Percentiles rank a stretch among this genome's conserved stretches.
phyloP scores from a whole-genome alignment of 495 filamentous ascomycete genomes.

The Trichocladium antarcticum region DNA sequence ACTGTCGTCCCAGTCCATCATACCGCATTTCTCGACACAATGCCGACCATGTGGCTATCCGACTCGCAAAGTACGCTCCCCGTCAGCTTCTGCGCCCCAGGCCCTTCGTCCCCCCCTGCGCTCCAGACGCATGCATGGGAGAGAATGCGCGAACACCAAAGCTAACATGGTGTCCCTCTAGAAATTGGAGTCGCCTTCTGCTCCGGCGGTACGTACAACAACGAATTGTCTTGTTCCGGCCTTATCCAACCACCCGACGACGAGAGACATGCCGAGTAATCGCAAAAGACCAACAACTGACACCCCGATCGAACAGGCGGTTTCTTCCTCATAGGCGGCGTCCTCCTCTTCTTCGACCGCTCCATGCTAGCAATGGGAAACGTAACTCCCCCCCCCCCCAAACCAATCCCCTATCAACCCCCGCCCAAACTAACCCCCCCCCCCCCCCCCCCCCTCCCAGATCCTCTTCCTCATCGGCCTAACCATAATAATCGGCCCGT shows the following conservation, averaged over 20 bases:
- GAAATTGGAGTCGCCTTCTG: conserved; percentile 95
- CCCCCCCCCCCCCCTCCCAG: conserved; percentile 27
- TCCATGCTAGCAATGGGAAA: conserved; percentile 56
- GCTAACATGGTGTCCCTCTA: conserved; percentile 31
- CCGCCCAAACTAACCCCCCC: background rate
- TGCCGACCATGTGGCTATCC: conserved; percentile 78
- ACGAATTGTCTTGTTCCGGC: background rate
- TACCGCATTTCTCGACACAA: conserved; percentile 21
- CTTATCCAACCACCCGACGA: background rate
- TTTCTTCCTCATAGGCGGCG: conserved; percentile 85
- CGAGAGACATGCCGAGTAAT: background rate
- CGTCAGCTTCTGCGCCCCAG: background rate
- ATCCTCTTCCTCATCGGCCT: conserved; percentile 96
- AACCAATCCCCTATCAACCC: background rate
- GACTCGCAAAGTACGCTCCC: conserved; percentile 71
- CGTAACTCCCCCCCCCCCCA: conserved; percentile 45
- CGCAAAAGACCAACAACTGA: background rate
- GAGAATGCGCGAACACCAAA: background rate
- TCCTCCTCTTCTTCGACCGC: conserved; percentile 93
- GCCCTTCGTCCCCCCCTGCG: background rate
- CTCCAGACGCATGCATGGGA: background rate
- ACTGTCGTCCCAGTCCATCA: background rate
- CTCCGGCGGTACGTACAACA: conserved; percentile 67
- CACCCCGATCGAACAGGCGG: conserved; percentile 45
- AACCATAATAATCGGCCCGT: conserved; percentile 85